Evolutionary conservation across 306 rosid species (phyloP), one percentile per base, ranked within the genome.

Genomic region (Cercis canadensis): DNA sequence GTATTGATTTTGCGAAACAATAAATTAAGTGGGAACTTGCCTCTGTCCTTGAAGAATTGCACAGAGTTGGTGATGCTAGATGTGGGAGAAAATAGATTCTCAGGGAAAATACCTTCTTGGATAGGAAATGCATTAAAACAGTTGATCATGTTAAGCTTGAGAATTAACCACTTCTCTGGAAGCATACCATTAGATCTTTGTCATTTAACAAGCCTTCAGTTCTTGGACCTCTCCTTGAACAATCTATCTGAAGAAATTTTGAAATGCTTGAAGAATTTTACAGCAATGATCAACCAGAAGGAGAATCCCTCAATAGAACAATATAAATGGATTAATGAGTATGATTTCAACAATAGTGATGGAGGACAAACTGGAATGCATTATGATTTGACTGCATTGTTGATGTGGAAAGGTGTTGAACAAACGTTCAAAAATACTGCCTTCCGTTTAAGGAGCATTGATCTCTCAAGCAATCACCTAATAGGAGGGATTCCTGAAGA

Each of bases 361-460:
- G n/a, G 5, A 2, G 5, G 2, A 8, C 39, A n/a, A n/a, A n/a
- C n/a, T n/a, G n/a, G n/a, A n/a, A n/a, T n/a, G n/a, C n/a, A n/a
- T n/a, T n/a, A n/a, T 75, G 18, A 29, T 8, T 17, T 76, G 11
- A 43, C 4, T 43, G 59, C 67, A 62, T 33, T 70, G 5, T 18
- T 77, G 18, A 63, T 40, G 36, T 77, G 81, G 81, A 77, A 77
- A 77, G 81, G 81, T 15, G 55, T 16, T 11, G 61, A 56, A 4
- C 54, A 34, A 15, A 1, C 0, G 6, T 65, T 71, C 49, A 0
- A 2, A 12, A 10, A 37, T 5, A 5, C 0, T 0, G 7, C 0
- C 0, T 17, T 34, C 0, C 0, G 51, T 32, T 6, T 76, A 2
- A 65, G 63, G 45, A 18, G 59, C 19, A 73, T 73, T 41, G 78